A percentile compares a stretch with the other conserved stretches of the same genome.
Evolutionary conservation across 805 yeast species (phyloP).

Genomic region (Candida caryicola): DNA sequence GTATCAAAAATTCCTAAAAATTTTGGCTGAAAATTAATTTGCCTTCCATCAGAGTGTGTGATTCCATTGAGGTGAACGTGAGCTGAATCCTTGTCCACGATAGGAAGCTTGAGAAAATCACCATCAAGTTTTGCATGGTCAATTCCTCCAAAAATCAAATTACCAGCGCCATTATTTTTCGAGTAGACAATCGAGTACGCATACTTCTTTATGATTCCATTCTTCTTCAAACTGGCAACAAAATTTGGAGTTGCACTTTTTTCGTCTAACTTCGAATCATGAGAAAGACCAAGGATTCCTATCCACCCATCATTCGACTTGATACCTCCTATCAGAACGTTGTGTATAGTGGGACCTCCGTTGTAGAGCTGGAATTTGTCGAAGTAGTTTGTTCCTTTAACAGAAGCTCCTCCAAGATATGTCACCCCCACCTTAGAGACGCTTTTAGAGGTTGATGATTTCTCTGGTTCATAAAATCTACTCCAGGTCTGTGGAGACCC

Average conservation of each 20-base stretch:
- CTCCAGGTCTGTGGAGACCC: constrained; percentile 11
- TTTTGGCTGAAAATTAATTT: not conserved
- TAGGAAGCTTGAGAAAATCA: constrained; percentile 3
- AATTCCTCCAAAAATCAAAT: constrained; percentile 20
- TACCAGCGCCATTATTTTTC: constrained; percentile 21
- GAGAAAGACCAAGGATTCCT: constrained; percentile 10
- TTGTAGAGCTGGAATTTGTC: constrained; percentile 6
- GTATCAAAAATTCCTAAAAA: constrained; percentile 7
- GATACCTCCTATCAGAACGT: not conserved
- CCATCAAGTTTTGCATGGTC: constrained; percentile 18
- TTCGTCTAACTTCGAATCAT: constrained; percentile 4
- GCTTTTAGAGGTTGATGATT: constrained; percentile 5
- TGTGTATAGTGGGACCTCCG: constrained; percentile 3
- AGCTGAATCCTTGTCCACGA: not conserved
- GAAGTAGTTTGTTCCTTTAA: constrained; percentile 5
- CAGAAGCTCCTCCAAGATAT: constrained; percentile 6
- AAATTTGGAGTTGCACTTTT: constrained; percentile 15
- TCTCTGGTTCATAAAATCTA: not conserved
- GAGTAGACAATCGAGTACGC: constrained; percentile 25
- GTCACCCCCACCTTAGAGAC: too few species aligned
- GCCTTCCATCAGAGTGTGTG: not conserved
- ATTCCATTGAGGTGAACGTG: constrained; percentile 3
- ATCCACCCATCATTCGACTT: not conserved
- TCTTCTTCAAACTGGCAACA: constrained; percentile 20
- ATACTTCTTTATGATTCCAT: constrained; percentile 23